Evolutionary conservation across 805 yeast genomes (phyloP), one percentile per base, ranked within the genome.

Genomic region (Metschnikowia koreensis): DNA sequence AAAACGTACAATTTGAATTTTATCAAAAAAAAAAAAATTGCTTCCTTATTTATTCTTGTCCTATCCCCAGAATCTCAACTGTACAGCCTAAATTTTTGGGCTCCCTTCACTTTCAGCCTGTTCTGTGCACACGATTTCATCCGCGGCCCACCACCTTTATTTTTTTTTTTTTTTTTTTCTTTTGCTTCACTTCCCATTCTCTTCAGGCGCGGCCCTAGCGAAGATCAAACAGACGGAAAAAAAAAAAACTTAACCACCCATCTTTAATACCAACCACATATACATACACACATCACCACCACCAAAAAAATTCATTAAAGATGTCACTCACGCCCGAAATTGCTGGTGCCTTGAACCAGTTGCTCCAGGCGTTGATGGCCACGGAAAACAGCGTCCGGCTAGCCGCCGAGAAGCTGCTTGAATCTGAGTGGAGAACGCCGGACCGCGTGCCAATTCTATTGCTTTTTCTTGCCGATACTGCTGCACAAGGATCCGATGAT

Each of bases 381-480:
- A 76, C 96, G 8, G 90, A 92, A 61, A 92, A 93, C 66, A 63
- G 72, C 11, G 68, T 80, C 36, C 87, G 99, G 64, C 73, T 92
- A 7, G 79, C 75, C 28, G 97, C 97, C 8, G 99, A 93, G 66
- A 76, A 75, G 50, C 72, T 78, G 13, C 75, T 94, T 47, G 87
- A 87, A 61, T 73, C 76, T 11, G 87, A 87, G 29, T 94, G 97
- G 97, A 80, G 86, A 27, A 77, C 77, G 15, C 69, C 77, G 40
- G 84, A 81, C 36, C 82, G 83, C 51, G 87, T 89, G 43, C 92
- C 86, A 58, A 67, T 84, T 52, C 73, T 93, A 42, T 74, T 93
- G 53, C 74, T 86, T 2, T 94, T 89, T 60, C 76, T 93, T 45
- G 91, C 97, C 4, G 88, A 87, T 65, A 92, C 86, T 61, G 83